Evolutionary conservation across 371 early-diverging fungal genomes (phyloP).

Genomic region (Cokeromyces recurvatus): DNA sequence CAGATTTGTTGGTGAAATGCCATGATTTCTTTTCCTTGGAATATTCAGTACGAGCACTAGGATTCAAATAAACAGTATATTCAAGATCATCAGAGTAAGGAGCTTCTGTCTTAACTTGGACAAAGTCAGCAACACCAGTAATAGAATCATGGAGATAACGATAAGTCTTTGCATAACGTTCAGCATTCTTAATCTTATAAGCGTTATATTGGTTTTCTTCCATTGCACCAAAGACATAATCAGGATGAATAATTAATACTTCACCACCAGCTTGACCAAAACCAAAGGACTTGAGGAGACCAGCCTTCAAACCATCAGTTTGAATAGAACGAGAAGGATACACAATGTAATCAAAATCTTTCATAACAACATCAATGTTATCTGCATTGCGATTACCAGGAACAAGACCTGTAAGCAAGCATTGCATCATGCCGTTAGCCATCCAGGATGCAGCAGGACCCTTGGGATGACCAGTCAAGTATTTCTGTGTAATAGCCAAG

Average conservation of each 20-base stretch:
- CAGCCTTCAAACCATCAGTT: conserved; percentile 91
- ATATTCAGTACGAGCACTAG: conserved; percentile 80
- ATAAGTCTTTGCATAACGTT: conserved; percentile 78
- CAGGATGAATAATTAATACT: conserved; percentile 84
- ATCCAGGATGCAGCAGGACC: conserved; percentile 96
- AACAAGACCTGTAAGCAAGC: conserved; percentile 80
- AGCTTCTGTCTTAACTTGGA: conserved; percentile 82
- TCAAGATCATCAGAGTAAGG: conserved; percentile 86
- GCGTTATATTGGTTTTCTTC: conserved; percentile 62
- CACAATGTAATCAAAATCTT: conserved; percentile 74
- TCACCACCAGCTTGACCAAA: conserved; percentile 97
- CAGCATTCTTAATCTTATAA: conserved; percentile 65
- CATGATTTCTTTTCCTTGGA: conserved; percentile 69
- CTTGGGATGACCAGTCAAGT: conserved; percentile 95
- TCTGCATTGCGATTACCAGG: conserved; percentile 96
- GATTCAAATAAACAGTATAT: conserved; percentile 84
- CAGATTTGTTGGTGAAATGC: conserved; percentile 57
- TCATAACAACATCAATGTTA: conserved; percentile 81
- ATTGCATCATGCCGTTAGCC: conserved; percentile 90
- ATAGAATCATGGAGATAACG: conserved; percentile 90
- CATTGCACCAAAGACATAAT: conserved; percentile 80
- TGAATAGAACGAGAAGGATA: conserved; percentile 86
- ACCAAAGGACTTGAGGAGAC: conserved; percentile 89
- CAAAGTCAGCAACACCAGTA: conserved; percentile 76
- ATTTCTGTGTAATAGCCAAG: conserved; percentile 87